phyloP scores from a whole-genome alignment of 495 filamentous ascomycete species.

The Chaetomium fimeti region DNA sequence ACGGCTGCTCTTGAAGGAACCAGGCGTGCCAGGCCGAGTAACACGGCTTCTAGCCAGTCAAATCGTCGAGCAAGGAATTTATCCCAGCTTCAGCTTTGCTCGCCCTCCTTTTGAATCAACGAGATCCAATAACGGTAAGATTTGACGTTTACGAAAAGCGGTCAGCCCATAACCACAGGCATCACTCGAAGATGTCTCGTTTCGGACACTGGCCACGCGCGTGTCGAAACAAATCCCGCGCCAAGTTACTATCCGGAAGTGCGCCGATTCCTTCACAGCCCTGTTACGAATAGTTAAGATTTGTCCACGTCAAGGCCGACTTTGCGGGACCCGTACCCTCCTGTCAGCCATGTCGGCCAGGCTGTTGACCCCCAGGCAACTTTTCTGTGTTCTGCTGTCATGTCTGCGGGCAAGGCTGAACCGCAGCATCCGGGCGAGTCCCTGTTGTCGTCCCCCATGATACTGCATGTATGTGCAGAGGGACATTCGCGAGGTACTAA shows the following conservation, averaged over 20 bases:
- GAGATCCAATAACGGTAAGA: not conserved
- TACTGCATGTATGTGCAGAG: not conserved
- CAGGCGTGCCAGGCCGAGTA: not conserved
- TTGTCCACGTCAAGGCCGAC: not conserved
- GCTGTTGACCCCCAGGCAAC: not conserved
- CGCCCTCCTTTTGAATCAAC: not conserved
- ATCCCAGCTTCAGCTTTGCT: not conserved
- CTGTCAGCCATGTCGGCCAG: not conserved
- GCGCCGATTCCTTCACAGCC: not conserved
- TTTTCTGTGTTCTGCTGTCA: not conserved
- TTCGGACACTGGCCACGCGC: too few relatives aligned
- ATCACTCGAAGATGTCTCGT: not conserved
- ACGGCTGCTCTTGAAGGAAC: not conserved
- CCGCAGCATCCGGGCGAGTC: not conserved
- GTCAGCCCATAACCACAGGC: too few relatives aligned
- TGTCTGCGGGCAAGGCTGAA: constrained; percentile 3
- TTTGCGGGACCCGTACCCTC: not conserved
- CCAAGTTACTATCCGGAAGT: not conserved
- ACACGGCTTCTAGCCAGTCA: not conserved
- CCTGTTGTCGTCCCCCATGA: not conserved
- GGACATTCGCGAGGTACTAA: too few relatives aligned
- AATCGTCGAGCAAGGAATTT: not conserved
- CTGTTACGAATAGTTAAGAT: not conserved
- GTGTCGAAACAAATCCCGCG: not conserved
- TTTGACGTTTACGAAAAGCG: not conserved